Evolutionary conservation across 139 green algal species (phyloP).

Genomic region (Asterochloris sp.): DNA sequence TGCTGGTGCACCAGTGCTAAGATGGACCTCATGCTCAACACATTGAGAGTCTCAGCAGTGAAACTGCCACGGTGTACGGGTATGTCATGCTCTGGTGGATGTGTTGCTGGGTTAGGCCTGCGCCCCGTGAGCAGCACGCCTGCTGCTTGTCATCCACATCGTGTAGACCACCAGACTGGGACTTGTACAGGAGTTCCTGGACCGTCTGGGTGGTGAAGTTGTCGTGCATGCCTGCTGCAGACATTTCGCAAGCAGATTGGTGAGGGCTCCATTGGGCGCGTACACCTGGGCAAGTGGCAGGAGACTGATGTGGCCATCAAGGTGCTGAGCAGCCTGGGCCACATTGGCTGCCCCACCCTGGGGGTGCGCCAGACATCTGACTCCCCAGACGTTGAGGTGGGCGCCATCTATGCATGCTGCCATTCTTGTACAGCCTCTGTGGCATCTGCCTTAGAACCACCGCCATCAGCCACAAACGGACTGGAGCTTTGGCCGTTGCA

Average conservation of each 20-base stretch:
- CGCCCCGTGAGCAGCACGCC: too few relatives aligned
- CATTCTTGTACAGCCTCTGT: not conserved
- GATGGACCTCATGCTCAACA: too few relatives aligned
- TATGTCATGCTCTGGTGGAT: too few relatives aligned
- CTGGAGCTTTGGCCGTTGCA: too few relatives aligned
- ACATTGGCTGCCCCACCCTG: not conserved
- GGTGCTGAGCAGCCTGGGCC: conserved; percentile 2
- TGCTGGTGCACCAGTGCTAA: too few relatives aligned
- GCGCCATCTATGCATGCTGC: not conserved
- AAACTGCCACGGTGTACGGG: too few relatives aligned
- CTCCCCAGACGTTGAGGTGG: not conserved
- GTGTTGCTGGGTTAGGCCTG: too few relatives aligned
- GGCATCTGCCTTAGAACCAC: not conserved
- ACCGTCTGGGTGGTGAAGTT: not conserved
- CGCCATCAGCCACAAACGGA: too few relatives aligned
- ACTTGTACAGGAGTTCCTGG: not conserved
- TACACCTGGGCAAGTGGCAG: conserved; percentile 30
- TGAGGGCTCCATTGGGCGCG: conserved; percentile 25
- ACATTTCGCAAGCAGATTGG: conserved; percentile 28
- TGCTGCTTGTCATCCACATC: too few relatives aligned
- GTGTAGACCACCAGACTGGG: too few relatives aligned
- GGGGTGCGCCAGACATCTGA: not conserved
- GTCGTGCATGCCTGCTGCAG: not conserved
- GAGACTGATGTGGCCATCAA: conserved; percentile 37
- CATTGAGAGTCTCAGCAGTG: too few relatives aligned